These are phyloP conservation scores for Macrocybe gigantea DNA, from an alignment of 768 basidiomycete species.

Conservation along the genomic window DNA sequence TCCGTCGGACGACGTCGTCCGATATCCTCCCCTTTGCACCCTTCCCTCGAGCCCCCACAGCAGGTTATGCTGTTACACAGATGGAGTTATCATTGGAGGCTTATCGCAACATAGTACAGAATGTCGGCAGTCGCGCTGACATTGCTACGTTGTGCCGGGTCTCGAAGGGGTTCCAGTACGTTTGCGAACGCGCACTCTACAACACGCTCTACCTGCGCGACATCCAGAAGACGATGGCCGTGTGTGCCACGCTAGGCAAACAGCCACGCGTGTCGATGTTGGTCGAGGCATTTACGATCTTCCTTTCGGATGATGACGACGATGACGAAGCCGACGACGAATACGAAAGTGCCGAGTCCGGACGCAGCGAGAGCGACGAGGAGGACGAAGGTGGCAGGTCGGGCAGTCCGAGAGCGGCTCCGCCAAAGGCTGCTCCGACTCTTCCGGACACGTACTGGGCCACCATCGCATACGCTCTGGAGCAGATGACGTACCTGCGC, in stretches of 20 bases:
- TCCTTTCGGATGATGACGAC: constrained; percentile 26
- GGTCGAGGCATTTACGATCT: constrained; percentile 51
- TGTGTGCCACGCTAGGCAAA: constrained; percentile 42
- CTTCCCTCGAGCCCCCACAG: too few relatives aligned
- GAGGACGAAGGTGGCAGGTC: too few relatives aligned
- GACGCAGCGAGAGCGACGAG: constrained; percentile 1
- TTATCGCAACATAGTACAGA: constrained; percentile 50
- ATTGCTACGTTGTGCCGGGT: constrained; percentile 54
- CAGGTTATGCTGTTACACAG: constrained; percentile 37
- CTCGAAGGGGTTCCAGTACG: constrained; percentile 46
- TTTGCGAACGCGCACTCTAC: constrained; percentile 55
- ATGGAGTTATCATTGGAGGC: constrained; percentile 60
- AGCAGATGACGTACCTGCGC: constrained; percentile 37
- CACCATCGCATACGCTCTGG: constrained; percentile 42
- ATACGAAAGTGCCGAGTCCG: constrained; percentile 18
- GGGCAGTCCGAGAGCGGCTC: too few relatives aligned
- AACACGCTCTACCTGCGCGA: constrained; percentile 47
- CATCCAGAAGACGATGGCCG: constrained; percentile 27
- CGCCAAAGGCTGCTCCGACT: too few relatives aligned
- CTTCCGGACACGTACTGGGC: constrained; percentile 42
- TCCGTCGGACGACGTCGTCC: too few relatives aligned
- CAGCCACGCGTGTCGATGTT: constrained; percentile 42
- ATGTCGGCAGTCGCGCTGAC: constrained; percentile 46
- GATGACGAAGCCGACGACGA: constrained; percentile 22
- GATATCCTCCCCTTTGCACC: too few relatives aligned